A percentile compares a stretch with the other conserved stretches of the same genome.
phyloP scores from a whole-genome alignment of 139 green algal genomes.

The Pseudopediastrum boryanum region DNA sequence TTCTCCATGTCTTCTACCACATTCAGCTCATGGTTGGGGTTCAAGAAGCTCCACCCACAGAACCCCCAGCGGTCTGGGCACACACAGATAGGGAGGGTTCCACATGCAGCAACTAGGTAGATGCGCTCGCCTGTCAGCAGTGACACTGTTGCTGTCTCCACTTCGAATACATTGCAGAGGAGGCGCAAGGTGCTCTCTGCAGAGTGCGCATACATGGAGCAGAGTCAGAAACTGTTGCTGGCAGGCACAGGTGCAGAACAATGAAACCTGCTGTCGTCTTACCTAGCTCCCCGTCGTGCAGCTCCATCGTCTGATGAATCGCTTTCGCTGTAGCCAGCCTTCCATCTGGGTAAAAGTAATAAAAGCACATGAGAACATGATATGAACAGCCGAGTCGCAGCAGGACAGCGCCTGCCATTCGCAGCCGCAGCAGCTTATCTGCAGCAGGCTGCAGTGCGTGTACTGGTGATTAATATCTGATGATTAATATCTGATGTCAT shows the following conservation, averaged over 20 bases:
- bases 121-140: conserved; percentile 44
- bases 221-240: background rate
- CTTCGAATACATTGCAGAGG: conserved; percentile 41
- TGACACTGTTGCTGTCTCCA: conserved; percentile 32
- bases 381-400: too few relatives aligned
- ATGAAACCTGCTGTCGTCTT: background rate
- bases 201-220: background rate
- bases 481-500: too few relatives aligned
- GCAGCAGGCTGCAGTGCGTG: too few relatives aligned
- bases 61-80: conserved; percentile 49
- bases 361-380: too few relatives aligned
- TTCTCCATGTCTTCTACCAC: conserved; percentile 40
- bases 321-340: conserved; percentile 28
- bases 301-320: conserved; percentile 31
- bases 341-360: too few relatives aligned
- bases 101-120: conserved; percentile 29
- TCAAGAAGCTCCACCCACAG: conserved; percentile 48
- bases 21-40: conserved; percentile 42
- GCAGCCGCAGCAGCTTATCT: too few relatives aligned
- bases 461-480: too few relatives aligned
- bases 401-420: too few relatives aligned
- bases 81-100: conserved; percentile 20
- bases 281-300: conserved; percentile 35
- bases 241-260: background rate
- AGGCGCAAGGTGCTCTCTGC: conserved; percentile 42